Conservation (phyloP, 2,329 filamentous ascomycete species). For the Colletotrichum scovillei region DNA sequence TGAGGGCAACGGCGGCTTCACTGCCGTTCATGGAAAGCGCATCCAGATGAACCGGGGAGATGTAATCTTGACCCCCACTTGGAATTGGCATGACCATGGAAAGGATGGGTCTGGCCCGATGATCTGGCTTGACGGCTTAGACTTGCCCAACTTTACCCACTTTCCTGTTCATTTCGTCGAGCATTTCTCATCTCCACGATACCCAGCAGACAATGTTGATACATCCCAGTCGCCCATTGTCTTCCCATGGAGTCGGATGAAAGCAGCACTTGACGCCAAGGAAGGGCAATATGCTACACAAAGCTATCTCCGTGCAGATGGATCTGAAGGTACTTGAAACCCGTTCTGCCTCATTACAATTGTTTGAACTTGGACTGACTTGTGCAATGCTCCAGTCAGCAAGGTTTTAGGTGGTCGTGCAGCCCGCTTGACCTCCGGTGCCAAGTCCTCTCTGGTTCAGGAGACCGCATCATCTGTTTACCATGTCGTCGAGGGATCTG, state of each 20-base stretch:
- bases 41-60: slow-evolving; percentile 62
- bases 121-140: slow-evolving; percentile 68
- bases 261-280: slow-evolving; percentile 50
- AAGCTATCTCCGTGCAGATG: slow-evolving; percentile 47
- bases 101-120: slow-evolving; percentile 63
- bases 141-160: slow-evolving; percentile 61
- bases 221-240: slow-evolving; percentile 53
- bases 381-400: slow-evolving; percentile 46
- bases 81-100: slow-evolving; percentile 68
- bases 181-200: slow-evolving; percentile 55
- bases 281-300: slow-evolving; percentile 42
- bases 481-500: slow-evolving; percentile 61
- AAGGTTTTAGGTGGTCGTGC: slow-evolving; percentile 60
- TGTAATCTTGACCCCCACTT: slow-evolving; percentile 65
- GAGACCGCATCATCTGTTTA: slow-evolving; percentile 66
- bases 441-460: slow-evolving; percentile 48
- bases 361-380: neutral
- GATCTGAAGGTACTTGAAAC: slow-evolving; percentile 41
- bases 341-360: no score
- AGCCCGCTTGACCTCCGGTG: slow-evolving; percentile 52
- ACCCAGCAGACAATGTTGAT: slow-evolving; percentile 54
- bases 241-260: slow-evolving; percentile 61
- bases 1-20: slow-evolving; percentile 64
- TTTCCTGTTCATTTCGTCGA: slow-evolving; percentile 66
- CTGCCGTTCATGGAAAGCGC: slow-evolving; percentile 61